phyloP scores from a whole-genome alignment of 1,284 basidiomycete species.

The Boletus mariae region DNA sequence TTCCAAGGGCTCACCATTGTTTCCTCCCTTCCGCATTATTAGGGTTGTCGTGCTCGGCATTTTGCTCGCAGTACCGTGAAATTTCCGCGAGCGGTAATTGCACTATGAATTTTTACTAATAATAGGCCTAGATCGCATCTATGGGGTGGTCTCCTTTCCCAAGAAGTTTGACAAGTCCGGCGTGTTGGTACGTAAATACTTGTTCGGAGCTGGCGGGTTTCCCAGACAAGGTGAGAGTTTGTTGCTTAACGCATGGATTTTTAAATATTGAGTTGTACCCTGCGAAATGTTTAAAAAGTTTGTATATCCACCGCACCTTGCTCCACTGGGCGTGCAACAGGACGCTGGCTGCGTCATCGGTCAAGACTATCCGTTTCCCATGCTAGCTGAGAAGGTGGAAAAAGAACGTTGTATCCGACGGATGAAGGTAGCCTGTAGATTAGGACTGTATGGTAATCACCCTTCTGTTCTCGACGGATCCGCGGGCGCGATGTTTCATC shows the following conservation, averaged over 20 bases:
- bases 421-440: slow-evolving; percentile 14
- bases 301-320: slow-evolving; percentile 6
- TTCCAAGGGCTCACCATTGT: background rate
- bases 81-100: slow-evolving; percentile 34
- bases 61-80: slow-evolving; percentile 31
- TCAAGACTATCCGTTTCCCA: slow-evolving; percentile 15
- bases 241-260: slow-evolving; percentile 11
- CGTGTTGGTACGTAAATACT: slow-evolving; percentile 27
- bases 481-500: slow-evolving; percentile 26
- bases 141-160: slow-evolving; percentile 18
- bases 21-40: slow-evolving; percentile 4
- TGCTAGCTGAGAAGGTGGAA: slow-evolving; percentile 10
- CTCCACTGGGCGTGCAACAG: slow-evolving; percentile 7
- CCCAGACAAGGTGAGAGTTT: slow-evolving; percentile 28
- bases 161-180: slow-evolving; percentile 17
- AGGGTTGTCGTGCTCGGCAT: slow-evolving; percentile 25
- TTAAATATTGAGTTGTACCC: slow-evolving; percentile 18
- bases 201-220: slow-evolving; percentile 14
- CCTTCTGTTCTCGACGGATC: slow-evolving; percentile 19
- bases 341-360: slow-evolving; percentile 15
- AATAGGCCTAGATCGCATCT: slow-evolving; percentile 26
- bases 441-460: slow-evolving; percentile 18
- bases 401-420: slow-evolving; percentile 17
- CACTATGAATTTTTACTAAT: slow-evolving; percentile 22
- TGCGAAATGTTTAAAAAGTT: background rate